These are phyloP conservation scores for Lentinula guzmanii DNA, from an alignment of 768 basidiomycete species.

Conservation along the genomic window DNA sequence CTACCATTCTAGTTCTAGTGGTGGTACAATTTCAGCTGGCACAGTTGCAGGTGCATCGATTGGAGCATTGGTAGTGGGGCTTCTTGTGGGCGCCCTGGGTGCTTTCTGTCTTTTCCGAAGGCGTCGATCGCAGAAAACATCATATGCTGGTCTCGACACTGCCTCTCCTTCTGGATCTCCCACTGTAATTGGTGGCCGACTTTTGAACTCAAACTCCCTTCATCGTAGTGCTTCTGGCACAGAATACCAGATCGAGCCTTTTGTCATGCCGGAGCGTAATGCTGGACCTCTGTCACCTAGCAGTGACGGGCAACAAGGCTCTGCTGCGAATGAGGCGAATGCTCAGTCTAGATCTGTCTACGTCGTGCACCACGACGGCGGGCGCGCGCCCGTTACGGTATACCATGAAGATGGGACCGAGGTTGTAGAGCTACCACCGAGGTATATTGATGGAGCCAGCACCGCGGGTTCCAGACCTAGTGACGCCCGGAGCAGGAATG, in stretches of 20 bases:
- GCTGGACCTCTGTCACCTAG: not conserved
- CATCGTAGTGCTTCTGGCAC: slow-evolving; percentile 7
- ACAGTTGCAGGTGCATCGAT: slow-evolving; percentile 30
- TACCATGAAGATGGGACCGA: slow-evolving; percentile 49
- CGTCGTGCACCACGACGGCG: slow-evolving; percentile 58
- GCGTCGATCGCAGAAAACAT: slow-evolving; percentile 16
- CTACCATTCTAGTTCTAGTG: not conserved
- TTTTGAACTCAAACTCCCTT: not conserved
- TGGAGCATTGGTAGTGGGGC: slow-evolving; percentile 33
- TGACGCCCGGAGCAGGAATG: not conserved
- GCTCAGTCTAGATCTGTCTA: slow-evolving; percentile 31
- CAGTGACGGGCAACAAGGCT: not conserved
- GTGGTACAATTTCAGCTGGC: slow-evolving; percentile 8
- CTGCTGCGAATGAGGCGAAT: not conserved
- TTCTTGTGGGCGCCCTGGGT: slow-evolving; percentile 24
- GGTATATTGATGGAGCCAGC: slow-evolving; percentile 27
- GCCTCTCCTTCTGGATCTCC: slow-evolving; percentile 14
- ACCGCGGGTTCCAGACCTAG: not conserved
- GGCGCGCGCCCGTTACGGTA: slow-evolving; percentile 50
- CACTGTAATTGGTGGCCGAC: slow-evolving; percentile 2
- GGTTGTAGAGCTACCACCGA: slow-evolving; percentile 56
- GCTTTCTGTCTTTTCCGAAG: slow-evolving; percentile 27
- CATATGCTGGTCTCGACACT: slow-evolving; percentile 20
- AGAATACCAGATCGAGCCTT: slow-evolving; percentile 38
- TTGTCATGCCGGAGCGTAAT: slow-evolving; percentile 31